Percentiles rank a stretch among this genome's conserved stretches.
Evolutionary conservation across 768 basidiomycete species (phyloP).

Genomic region (Lyophyllum decastes): DNA sequence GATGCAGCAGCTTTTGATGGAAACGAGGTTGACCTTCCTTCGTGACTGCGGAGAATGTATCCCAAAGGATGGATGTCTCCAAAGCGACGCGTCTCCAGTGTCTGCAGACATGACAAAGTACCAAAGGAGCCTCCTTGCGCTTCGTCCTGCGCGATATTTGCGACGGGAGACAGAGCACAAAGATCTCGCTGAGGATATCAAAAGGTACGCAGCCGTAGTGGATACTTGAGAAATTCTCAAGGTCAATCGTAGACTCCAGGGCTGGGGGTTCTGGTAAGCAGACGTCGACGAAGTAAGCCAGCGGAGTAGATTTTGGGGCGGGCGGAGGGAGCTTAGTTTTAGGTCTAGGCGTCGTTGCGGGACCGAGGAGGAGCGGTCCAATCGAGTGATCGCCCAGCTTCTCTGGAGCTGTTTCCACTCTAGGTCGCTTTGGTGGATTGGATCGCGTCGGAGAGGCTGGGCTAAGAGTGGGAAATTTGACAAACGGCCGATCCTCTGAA

Average conservation of each 20-base stretch:
- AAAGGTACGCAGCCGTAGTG: not conserved
- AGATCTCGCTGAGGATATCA: conserved; percentile 4
- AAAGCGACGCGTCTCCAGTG: conserved; percentile 1
- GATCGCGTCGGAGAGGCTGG: not conserved
- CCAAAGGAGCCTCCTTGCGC: conserved; percentile 1
- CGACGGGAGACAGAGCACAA: not conserved
- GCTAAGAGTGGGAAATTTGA: not conserved
- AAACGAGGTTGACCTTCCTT: not conserved
- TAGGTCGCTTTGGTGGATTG: not conserved
- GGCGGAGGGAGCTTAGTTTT: not conserved
- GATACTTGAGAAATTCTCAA: not conserved
- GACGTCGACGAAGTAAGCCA: not conserved
- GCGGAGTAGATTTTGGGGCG: not conserved
- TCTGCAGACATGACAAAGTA: conserved; percentile 1
- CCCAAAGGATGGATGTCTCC: not conserved
- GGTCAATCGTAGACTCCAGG: not conserved
- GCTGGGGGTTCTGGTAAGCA: not conserved
- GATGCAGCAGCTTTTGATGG: conserved; percentile 1
- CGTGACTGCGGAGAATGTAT: not conserved
- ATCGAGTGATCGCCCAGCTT: not conserved
- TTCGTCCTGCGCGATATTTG: not conserved
- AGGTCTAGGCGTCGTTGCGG: not conserved
- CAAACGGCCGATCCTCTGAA: not conserved
- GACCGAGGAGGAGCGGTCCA: too few relatives aligned
- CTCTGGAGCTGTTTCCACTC: not conserved